phyloP scores from a whole-genome alignment of 306 rosid genomes.

The Glycine soja region DNA sequence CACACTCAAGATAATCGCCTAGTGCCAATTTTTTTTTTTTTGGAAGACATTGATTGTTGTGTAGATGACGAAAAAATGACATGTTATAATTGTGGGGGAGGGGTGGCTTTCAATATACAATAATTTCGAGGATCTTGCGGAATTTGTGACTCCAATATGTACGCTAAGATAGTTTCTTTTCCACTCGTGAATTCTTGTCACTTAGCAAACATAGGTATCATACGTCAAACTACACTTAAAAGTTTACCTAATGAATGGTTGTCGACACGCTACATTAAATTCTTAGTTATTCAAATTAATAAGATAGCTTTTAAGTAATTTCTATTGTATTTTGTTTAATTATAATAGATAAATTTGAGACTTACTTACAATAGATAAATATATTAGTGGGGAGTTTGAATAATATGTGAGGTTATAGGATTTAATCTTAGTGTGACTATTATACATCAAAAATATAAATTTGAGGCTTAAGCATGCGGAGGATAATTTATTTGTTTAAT shows the following conservation, averaged over 20 bases:
- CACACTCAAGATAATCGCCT: slow-evolving; percentile 5
- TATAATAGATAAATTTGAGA: too few relatives aligned
- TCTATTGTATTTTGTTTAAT: not conserved
- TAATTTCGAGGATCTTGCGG: slow-evolving; percentile 55
- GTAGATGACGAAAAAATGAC: slow-evolving; percentile 47
- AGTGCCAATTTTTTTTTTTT: slow-evolving; percentile 38
- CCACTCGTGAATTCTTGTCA: slow-evolving; percentile 56
- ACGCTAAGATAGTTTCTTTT: slow-evolving; percentile 48
- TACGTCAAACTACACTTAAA: slow-evolving; percentile 4
- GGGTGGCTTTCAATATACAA: slow-evolving; percentile 44
- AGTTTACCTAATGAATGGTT: not conserved
- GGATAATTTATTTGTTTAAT: not conserved
- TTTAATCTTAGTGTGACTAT: too few relatives aligned
- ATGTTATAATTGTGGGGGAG: slow-evolving; percentile 47
- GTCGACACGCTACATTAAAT: not conserved
- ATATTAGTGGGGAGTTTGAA: too few relatives aligned
- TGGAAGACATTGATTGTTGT: slow-evolving; percentile 37
- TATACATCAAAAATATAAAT: too few relatives aligned
- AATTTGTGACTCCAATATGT: slow-evolving; percentile 55
- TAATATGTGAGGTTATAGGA: too few relatives aligned
- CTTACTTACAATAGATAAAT: not conserved
- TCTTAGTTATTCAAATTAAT: not conserved
- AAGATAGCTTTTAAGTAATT: not conserved
- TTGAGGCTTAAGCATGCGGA: not conserved
- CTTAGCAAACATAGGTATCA: slow-evolving; percentile 36